A percentile compares a stretch with the other conserved stretches of the same genome.
phyloP scores from a whole-genome alignment of 2,329 filamentous ascomycete species.

The Aspergillus ustus region DNA sequence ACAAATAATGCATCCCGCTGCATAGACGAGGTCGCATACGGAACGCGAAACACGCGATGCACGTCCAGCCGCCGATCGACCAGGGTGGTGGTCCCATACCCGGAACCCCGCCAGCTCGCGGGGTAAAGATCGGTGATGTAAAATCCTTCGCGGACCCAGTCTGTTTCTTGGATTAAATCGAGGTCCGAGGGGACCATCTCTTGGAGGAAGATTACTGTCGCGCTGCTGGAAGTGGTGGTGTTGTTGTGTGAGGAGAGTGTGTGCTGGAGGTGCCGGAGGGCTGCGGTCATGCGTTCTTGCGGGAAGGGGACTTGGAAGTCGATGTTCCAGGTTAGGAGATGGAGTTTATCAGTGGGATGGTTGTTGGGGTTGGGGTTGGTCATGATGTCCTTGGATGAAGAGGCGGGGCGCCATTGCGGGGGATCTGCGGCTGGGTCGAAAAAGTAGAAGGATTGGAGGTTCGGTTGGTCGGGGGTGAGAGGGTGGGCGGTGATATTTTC shows the following conservation, averaged over 20 bases:
- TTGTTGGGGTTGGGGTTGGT: background rate
- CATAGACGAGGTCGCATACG: conserved; percentile 55
- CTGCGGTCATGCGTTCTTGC: conserved; percentile 47
- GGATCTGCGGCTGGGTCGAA: conserved; percentile 5
- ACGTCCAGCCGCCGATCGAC: conserved; percentile 55
- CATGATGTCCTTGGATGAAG: background rate
- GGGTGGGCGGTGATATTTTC: background rate
- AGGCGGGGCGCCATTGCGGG: conserved; percentile 4
- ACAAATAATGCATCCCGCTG: conserved; percentile 61
- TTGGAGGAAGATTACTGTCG: conserved; percentile 56
- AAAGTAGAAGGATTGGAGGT: conserved; percentile 14
- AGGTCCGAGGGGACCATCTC: conserved; percentile 58
- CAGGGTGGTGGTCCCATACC: conserved; percentile 60
- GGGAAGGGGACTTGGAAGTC: conserved; percentile 49
- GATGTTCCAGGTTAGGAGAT: conserved; percentile 55
- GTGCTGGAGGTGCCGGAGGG: conserved; percentile 44
- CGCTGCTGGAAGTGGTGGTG: conserved; percentile 17
- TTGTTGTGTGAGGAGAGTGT: conserved; percentile 27
- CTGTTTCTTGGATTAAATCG: conserved; percentile 45
- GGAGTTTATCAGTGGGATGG: conserved; percentile 24
- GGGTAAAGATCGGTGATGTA: conserved; percentile 53
- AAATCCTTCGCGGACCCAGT: conserved; percentile 56
- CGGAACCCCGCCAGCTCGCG: conserved; percentile 47
- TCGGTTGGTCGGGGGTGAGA: background rate
- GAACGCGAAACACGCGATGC: conserved; percentile 54